Base-by-base conservation (phyloP, 2,329 filamentous ascomycete genomes). In the Fusarium camptoceras region DNA sequence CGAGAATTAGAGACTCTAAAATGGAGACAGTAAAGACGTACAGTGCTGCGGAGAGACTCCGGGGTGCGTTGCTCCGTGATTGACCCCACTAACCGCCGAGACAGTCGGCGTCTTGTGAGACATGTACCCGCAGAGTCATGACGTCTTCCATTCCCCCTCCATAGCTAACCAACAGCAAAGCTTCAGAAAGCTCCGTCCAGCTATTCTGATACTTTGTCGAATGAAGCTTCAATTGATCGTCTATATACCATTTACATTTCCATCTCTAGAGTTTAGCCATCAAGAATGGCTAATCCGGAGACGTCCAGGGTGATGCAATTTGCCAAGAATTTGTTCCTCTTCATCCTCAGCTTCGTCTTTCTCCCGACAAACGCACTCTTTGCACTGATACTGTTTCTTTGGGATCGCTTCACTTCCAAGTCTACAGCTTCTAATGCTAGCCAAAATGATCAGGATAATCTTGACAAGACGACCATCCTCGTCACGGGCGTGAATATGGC, bases 401-500 rank as follows among this genome's bases (percentile, higher is more conserved):
- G 42, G 51, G 42, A 61, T 42, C 48, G 41, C 2, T 30, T 64
- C 11, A 20, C 50, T 3, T 54, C 57, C 6, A 43, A 24, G 20
- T 5, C 48, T 27, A 7, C 14, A 16, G 5, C 24, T 18, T n/a
- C 18, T 16, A 3, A 22, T 20, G 9, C 53, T 1, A n/a, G 34
- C 11, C 34, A 44, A 0, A 9, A 67, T 59, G 57, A 44, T 9
- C 30, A 46, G 15, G 55, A 65, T 16, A 47, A 48, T 15, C 14
- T 66, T 24, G 64, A 67, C 28, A 64, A 34, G 20, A 73, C 74
- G 56, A 91, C 86, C 0, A 81, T 94, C 37, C 84, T 94, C 16
- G 86, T 94, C 43, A 94, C 92, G 0, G 92, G 92, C 3, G 84
- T 94, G 5, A 88, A 88, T 47, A 94, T 93, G 86, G 84, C 87